A percentile compares a stretch with the other conserved stretches of the same genome.
Conservation (phyloP, 495 filamentous ascomycete species). For the Apiosordaria backusii region DNA sequence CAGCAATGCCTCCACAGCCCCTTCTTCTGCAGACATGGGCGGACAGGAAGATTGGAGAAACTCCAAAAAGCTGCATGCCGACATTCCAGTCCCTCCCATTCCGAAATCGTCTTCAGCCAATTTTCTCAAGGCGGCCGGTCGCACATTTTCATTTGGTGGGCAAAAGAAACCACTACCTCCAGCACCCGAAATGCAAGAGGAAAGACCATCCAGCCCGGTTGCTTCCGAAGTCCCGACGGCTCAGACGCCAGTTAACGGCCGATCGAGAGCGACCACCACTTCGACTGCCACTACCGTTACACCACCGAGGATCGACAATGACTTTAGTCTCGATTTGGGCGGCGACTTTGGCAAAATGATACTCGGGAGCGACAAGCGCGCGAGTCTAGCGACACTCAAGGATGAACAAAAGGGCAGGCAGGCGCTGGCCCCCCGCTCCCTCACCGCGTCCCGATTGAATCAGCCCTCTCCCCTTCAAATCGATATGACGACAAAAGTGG, state of each 20-base stretch:
- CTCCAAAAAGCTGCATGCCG: slow-evolving; percentile 47
- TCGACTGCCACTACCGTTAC: slow-evolving; percentile 64
- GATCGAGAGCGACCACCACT: slow-evolving; percentile 43
- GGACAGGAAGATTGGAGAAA: slow-evolving; percentile 52
- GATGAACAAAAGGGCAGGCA: slow-evolving; percentile 31
- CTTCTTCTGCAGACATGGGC: slow-evolving; percentile 64
- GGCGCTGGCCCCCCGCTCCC: slow-evolving; percentile 32
- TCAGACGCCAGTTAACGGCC: slow-evolving; percentile 31
- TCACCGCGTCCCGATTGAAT: slow-evolving; percentile 38
- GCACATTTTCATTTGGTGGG: slow-evolving; percentile 72
- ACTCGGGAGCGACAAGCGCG: slow-evolving; percentile 54
- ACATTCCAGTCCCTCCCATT: slow-evolving; percentile 56
- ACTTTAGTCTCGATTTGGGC: slow-evolving; percentile 53
- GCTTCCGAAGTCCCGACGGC: slow-evolving; percentile 27
- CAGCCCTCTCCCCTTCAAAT: slow-evolving; percentile 57
- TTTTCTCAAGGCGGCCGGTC: slow-evolving; percentile 63
- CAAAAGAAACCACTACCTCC: slow-evolving; percentile 47
- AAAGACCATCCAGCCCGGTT: slow-evolving; percentile 34
- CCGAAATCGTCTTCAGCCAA: slow-evolving; percentile 46
- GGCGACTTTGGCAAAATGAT: slow-evolving; percentile 70
- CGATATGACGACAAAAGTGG: slow-evolving; percentile 53
- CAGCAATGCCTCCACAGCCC: slow-evolving; percentile 69
- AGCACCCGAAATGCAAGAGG: slow-evolving; percentile 42
- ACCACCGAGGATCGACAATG: slow-evolving; percentile 62
- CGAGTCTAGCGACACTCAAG: slow-evolving; percentile 44